These are phyloP conservation scores for Clonostachys sp. DNA, from an alignment of 2,329 filamentous ascomycete species.

Conservation along the genomic window DNA sequence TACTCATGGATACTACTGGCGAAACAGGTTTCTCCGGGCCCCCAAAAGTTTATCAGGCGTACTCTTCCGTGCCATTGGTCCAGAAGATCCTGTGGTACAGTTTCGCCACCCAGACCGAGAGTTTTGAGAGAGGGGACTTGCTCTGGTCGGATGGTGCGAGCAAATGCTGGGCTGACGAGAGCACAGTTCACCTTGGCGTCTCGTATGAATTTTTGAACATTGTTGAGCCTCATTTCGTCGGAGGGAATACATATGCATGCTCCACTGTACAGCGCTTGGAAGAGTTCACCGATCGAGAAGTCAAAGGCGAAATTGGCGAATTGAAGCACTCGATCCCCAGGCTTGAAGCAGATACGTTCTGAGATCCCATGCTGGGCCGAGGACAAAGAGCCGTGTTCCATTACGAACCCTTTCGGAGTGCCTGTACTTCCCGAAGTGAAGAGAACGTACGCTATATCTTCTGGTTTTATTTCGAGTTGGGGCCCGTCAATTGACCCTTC, in stretches of 20 bases:
- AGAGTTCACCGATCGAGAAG: constrained; percentile 36
- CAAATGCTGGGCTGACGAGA: constrained; percentile 6
- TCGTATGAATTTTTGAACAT: not conserved
- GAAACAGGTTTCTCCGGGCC: not conserved
- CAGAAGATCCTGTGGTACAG: constrained; percentile 2
- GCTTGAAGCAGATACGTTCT: constrained; percentile 3
- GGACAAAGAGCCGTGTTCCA: constrained; percentile 3
- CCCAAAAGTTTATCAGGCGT: constrained; percentile 2
- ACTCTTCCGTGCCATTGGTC: constrained; percentile 4
- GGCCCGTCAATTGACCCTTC: not conserved
- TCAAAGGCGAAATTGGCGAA: constrained; percentile 44
- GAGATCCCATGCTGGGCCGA: constrained; percentile 10
- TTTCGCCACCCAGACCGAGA: constrained; percentile 5
- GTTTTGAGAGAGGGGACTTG: constrained; percentile 4
- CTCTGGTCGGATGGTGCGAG: constrained; percentile 2
- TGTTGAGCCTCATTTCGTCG: not conserved
- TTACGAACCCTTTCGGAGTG: constrained; percentile 6
- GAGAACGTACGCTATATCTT: constrained; percentile 8
- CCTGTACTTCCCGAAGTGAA: constrained; percentile 17
- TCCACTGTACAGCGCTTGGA: constrained; percentile 16
- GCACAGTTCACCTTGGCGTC: constrained; percentile 3
- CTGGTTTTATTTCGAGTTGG: not conserved
- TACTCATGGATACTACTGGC: constrained; percentile 4
- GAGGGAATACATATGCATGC: constrained; percentile 3
- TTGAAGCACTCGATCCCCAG: constrained; percentile 29